Conservation (phyloP, 2,329 filamentous ascomycete species). For the Penicillium sp. region DNA sequence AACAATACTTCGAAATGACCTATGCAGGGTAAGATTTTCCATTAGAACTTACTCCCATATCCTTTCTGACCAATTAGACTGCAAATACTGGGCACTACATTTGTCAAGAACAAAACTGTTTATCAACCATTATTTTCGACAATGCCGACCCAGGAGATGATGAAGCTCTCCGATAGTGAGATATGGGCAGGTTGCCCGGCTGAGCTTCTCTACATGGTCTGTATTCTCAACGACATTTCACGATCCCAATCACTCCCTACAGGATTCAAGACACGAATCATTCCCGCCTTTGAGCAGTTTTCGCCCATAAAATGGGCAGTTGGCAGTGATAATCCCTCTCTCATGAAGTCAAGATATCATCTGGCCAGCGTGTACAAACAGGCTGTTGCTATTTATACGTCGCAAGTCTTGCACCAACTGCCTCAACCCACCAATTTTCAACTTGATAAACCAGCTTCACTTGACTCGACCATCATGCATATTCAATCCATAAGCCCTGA, state of each 20-base stretch:
- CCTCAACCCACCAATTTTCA: not conserved
- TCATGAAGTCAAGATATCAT: conserved; percentile 16
- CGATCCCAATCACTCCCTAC: not conserved
- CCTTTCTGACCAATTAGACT: conserved; percentile 1
- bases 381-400: conserved; percentile 14
- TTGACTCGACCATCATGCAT: conserved; percentile 10
- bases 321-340: not conserved
- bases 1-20: conserved; percentile 4
- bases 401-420: conserved; percentile 3
- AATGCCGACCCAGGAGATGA: conserved; percentile 6
- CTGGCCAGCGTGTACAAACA: conserved; percentile 12
- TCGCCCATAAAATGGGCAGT: conserved; percentile 19
- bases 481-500: conserved; percentile 4
- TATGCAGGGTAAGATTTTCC: not conserved
- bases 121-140: conserved; percentile 17
- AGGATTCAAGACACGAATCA: not conserved
- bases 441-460: not conserved
- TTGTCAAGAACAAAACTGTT: conserved; percentile 7
- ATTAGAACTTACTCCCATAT: not conserved
- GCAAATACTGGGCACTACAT: conserved; percentile 15
- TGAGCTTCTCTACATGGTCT: conserved; percentile 15
- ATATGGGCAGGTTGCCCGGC: conserved; percentile 18
- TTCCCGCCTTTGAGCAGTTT: not conserved
- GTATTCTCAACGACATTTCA: conserved; percentile 10
- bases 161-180: conserved; percentile 13